Conservation (phyloP, 2,329 filamentous ascomycete genomes). For the Epichloe baconii region DNA sequence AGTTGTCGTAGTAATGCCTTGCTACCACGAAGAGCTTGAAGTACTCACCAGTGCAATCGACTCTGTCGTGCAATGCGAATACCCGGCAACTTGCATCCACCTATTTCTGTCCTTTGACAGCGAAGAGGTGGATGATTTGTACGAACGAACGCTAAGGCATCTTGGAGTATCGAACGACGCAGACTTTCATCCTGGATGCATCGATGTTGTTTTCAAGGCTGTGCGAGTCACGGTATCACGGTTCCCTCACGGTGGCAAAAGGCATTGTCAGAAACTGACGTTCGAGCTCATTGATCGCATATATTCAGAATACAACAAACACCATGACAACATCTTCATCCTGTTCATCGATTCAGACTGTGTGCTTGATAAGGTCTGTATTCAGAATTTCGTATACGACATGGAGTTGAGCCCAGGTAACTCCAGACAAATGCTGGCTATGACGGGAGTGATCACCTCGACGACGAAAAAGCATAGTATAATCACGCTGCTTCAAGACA, state of each 20-base stretch:
- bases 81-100: conserved; percentile 82
- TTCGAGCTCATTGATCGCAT: conserved; percentile 90
- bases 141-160: conserved; percentile 71
- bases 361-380: conserved; percentile 77
- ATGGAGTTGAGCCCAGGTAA: conserved; percentile 96
- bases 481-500: conserved; percentile 87
- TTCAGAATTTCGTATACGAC: conserved; percentile 97
- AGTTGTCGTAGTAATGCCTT: conserved; percentile 92
- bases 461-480: conserved; percentile 80
- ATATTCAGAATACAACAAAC: conserved; percentile 73
- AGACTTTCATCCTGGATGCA: conserved; percentile 72
- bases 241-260: conserved; percentile 86
- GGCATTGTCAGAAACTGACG: conserved; percentile 84
- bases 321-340: conserved; percentile 86
- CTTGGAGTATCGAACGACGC: conserved; percentile 70
- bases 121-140: conserved; percentile 76
- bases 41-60: conserved; percentile 76
- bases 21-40: conserved; percentile 82
- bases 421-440: conserved; percentile 83
- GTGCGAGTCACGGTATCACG: conserved; percentile 82
- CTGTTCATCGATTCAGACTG: conserved; percentile 97
- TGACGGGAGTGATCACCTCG: conserved; percentile 94
- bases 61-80: conserved; percentile 87
- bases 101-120: conserved; percentile 94
- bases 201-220: conserved; percentile 74